These are phyloP conservation scores for Phyllostachys edulis DNA, from an alignment of 176 grass and related monocot genomes.

Conservation along the genomic window DNA sequence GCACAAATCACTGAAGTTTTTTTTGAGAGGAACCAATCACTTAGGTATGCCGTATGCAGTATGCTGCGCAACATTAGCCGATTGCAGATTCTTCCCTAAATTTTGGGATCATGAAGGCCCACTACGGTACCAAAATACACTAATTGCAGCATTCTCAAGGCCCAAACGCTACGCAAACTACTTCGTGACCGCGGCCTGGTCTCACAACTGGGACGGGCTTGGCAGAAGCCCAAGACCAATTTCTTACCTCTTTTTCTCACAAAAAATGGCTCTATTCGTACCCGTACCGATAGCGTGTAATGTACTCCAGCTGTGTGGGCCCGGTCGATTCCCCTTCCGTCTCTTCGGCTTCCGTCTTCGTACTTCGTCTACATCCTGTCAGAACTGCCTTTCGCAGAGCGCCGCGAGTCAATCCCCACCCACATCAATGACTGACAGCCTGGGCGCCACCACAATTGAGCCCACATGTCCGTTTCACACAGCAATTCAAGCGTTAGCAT, in stretches of 20 bases:
- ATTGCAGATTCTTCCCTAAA: not conserved
- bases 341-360: not conserved
- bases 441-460: fast-evolving
- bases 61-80: not conserved
- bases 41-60: not conserved
- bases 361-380: slow-evolving; percentile 19
- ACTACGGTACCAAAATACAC: not conserved
- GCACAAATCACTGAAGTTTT: not conserved
- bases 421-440: not conserved
- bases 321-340: not conserved
- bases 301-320: not conserved
- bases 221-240: not conserved
- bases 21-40: too few species aligned
- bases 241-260: not conserved
- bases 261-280: not conserved
- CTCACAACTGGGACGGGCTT: not conserved
- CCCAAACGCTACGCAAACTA: not conserved
- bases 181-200: too few species aligned
- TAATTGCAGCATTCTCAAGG: not conserved
- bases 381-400: not conserved
- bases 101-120: not conserved
- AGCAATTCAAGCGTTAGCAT: not conserved
- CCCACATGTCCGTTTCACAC: not conserved
- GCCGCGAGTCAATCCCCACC: not conserved
- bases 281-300: not conserved